phyloP scores from a whole-genome alignment of 148 eudicot genomes.

The Camellia granthamiana region DNA sequence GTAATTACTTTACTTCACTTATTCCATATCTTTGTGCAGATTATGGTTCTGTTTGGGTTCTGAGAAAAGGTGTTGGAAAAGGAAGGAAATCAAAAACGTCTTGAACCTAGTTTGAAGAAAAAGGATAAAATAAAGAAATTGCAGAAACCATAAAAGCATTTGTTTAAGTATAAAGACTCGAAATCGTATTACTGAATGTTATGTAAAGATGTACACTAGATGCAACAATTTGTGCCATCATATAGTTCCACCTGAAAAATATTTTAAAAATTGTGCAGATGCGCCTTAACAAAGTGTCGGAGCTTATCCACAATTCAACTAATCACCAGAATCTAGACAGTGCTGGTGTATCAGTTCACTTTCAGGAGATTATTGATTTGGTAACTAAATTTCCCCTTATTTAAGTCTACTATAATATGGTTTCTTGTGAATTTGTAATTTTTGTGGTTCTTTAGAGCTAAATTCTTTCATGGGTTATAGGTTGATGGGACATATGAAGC shows the following conservation, averaged over 20 bases:
- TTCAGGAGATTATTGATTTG: constrained; percentile 89
- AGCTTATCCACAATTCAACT: constrained; percentile 94
- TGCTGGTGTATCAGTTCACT: constrained; percentile 93
- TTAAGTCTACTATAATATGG: neutral
- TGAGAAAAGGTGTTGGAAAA: neutral
- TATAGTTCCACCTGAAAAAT: neutral
- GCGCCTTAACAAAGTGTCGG: constrained; percentile 96
- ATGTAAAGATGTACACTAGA: no score
- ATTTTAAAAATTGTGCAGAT: constrained; percentile 49
- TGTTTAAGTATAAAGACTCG: neutral
- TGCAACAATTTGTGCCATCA: neutral
- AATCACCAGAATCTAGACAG: constrained; percentile 89
- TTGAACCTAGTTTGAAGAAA: neutral
- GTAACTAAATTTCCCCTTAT: constrained; percentile 27
- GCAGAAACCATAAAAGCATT: no score
- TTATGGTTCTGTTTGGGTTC: neutral
- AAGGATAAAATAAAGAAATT: neutral
- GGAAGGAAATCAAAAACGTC: neutral
- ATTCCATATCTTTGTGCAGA: neutral
- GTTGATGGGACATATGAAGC: constrained; percentile 84
- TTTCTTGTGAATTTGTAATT: neutral
- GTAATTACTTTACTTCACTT: constrained; percentile 21
- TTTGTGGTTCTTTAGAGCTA: neutral
- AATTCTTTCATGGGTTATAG: constrained; percentile 29
- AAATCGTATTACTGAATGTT: no score